A percentile compares a stretch with the other conserved stretches of the same genome.
Conservation (phyloP, 306 rosid genomes). For the Elaeagnus macrophylla region DNA sequence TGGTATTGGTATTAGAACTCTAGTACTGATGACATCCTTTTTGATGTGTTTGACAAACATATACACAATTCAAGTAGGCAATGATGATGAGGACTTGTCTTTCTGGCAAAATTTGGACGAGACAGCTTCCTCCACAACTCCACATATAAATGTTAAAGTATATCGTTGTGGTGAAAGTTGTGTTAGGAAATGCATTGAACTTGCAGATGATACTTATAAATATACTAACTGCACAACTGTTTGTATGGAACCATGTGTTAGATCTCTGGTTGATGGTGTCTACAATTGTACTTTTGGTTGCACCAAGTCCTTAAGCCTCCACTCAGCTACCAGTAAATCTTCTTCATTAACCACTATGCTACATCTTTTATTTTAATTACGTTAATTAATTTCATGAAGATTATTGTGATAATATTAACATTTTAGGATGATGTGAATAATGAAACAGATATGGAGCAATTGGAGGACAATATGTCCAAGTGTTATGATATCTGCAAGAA, state of each 20-base stretch:
- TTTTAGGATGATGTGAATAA: neutral
- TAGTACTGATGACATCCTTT: too few relatives aligned
- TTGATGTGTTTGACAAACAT: too few relatives aligned
- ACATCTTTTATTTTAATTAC: neutral
- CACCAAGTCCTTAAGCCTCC: neutral
- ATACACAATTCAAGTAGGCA: too few relatives aligned
- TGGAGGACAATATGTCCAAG: neutral
- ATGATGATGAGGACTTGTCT: too few relatives aligned
- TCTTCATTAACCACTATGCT: neutral
- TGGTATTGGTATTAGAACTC: too few relatives aligned
- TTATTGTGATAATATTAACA: too few relatives aligned
- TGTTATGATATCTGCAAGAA: slow-evolving; percentile 6
- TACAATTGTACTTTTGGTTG: neutral
- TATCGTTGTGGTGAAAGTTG: neutral
- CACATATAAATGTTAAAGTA: neutral
- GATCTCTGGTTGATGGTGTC: neutral
- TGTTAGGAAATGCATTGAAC: neutral
- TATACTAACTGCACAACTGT: neutral
- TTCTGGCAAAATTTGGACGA: too few relatives aligned
- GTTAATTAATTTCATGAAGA: neutral
- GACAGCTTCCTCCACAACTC: too few relatives aligned
- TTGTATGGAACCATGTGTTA: neutral
- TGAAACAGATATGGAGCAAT: neutral
- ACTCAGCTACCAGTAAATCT: neutral
- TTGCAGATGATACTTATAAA: neutral